A percentile compares a stretch with the other conserved stretches of the same genome.
phyloP scores from a whole-genome alignment of 208 protist genomes.

The Crithidia bombi region DNA sequence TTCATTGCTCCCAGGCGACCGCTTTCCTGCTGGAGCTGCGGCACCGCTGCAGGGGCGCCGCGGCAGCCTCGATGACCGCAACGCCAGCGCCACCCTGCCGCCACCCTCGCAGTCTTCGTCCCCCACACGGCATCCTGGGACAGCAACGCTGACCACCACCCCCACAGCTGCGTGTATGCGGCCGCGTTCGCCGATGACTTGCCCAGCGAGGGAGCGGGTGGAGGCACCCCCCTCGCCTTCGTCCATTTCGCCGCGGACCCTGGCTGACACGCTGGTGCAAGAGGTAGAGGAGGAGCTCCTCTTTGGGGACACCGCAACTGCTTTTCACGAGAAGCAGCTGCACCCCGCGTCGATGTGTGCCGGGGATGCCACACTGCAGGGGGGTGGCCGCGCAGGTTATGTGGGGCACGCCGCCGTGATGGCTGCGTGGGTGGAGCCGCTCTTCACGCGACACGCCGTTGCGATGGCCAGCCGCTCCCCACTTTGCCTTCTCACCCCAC shows the following conservation, averaged over 20 bases:
- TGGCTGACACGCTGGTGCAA: constrained; percentile 36
- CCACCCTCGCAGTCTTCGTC: neutral
- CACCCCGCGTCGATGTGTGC: no score
- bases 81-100: constrained; percentile 4
- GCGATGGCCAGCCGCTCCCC: constrained; percentile 63
- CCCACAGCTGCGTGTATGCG: no score
- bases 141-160: neutral
- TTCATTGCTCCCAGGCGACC: no score
- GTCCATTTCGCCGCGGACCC: constrained; percentile 4
- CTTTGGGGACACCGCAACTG: constrained; percentile 15
- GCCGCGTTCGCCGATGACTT: no score
- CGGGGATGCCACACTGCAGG: no score
- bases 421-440: constrained; percentile 63
- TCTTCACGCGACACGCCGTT: constrained; percentile 69
- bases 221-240: no score
- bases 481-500: constrained; percentile 58
- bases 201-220: no score
- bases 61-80: constrained; percentile 2
- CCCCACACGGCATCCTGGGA: neutral
- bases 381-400: neutral
- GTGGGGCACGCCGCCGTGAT: constrained; percentile 37
- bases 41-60: neutral
- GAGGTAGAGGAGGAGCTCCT: constrained; percentile 42
- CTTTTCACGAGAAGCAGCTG: neutral
- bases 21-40: neutral